Evolutionary conservation across 345 rosid genomes (phyloP).

Genomic region (Arabis alpina): DNA sequence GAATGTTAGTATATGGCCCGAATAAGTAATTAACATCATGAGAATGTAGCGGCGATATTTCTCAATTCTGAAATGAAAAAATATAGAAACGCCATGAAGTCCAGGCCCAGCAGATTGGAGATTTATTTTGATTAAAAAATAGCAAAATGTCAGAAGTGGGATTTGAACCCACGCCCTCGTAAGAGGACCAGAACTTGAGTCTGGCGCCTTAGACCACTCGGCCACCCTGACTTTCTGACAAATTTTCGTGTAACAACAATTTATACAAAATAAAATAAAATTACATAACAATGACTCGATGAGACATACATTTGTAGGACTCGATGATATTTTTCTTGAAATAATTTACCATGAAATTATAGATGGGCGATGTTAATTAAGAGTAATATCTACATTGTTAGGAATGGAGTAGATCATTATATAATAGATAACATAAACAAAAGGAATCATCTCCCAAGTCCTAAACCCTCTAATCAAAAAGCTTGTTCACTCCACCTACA

Average conservation of each 20-base stretch:
- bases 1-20: no score
- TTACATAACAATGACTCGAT: no score
- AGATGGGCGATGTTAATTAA: not conserved
- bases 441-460: not conserved
- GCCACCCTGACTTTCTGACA: conserved; percentile 61
- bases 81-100: no score
- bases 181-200: conserved; percentile 77
- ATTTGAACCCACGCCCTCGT: conserved; percentile 62
- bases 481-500: conserved; percentile 10
- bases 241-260: no score
- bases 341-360: not conserved
- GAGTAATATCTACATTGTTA: conserved; percentile 24
- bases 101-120: no score
- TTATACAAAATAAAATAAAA: no score
- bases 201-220: conserved; percentile 93
- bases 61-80: no score
- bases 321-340: no score
- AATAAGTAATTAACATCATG: no score
- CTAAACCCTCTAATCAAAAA: conserved; percentile 24
- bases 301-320: no score
- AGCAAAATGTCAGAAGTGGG: conserved; percentile 47
- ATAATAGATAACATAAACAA: not conserved
- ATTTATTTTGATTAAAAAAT: no score
- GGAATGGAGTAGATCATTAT: conserved; percentile 12
- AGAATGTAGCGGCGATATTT: no score